Conservation (phyloP, 306 rosid species). For the Glycine latifolia region DNA sequence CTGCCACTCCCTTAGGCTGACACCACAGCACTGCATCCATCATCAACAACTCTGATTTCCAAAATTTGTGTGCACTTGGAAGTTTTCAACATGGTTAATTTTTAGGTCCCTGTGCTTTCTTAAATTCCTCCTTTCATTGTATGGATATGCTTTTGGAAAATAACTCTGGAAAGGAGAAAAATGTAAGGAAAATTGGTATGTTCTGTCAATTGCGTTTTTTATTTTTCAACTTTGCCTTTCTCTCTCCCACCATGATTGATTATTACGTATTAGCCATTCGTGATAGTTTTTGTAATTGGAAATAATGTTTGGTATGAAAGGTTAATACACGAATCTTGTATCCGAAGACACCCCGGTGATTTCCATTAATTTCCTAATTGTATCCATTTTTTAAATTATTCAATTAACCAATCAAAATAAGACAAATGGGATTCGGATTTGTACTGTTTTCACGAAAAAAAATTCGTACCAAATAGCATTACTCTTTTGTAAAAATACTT, state of each 20-base stretch:
- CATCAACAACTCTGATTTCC: constrained; percentile 16
- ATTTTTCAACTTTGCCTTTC: neutral
- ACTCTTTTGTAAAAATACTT: neutral
- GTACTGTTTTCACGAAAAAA: too few relatives aligned
- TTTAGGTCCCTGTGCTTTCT: neutral
- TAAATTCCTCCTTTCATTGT: neutral
- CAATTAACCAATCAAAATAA: too few relatives aligned
- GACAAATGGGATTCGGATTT: too few relatives aligned
- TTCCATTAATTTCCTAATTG: too few relatives aligned
- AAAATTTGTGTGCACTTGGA: constrained; percentile 28
- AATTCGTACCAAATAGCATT: too few relatives aligned
- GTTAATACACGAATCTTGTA: too few relatives aligned
- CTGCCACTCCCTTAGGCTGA: neutral
- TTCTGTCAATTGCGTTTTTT: neutral
- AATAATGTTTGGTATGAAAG: too few relatives aligned
- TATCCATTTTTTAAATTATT: too few relatives aligned
- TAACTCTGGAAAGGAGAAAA: neutral
- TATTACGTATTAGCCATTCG: neutral
- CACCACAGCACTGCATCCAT: neutral
- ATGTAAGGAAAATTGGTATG: neutral
- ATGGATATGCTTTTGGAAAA: constrained; percentile 11
- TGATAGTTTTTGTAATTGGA: neutral
- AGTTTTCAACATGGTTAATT: neutral
- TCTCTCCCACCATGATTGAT: neutral
- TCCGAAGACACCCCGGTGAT: too few relatives aligned